These are phyloP conservation scores for Candida gorgasii DNA, from an alignment of 805 yeast genomes.

Conservation along the genomic window DNA sequence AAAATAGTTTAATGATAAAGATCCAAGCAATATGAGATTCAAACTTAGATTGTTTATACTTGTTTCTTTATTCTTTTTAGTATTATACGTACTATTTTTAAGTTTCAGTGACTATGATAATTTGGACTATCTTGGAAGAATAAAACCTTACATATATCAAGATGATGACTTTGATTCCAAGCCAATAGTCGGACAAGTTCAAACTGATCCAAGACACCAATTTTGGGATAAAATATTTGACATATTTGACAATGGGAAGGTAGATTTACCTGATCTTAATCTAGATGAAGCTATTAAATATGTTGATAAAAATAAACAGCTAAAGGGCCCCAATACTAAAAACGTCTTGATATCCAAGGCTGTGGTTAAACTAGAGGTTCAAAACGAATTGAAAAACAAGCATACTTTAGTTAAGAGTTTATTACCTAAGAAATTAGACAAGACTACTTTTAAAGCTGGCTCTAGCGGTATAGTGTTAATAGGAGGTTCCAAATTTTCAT, in stretches of 20 bases:
- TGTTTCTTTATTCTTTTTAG: not conserved
- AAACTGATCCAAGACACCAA: slow-evolving; percentile 19
- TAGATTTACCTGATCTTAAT: slow-evolving; percentile 17
- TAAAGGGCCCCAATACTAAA: slow-evolving; percentile 22
- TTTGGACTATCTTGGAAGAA: slow-evolving; percentile 8
- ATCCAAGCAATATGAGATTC: slow-evolving; percentile 9
- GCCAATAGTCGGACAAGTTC: slow-evolving; percentile 16
- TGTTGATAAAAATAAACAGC: slow-evolving; percentile 20
- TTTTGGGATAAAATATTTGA: slow-evolving; percentile 31
- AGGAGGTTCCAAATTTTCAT: slow-evolving; percentile 37
- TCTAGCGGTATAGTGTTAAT: slow-evolving; percentile 34
- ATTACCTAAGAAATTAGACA: slow-evolving; percentile 24
- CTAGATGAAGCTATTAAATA: slow-evolving; percentile 22
- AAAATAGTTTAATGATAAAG: not conserved
- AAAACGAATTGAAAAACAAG: slow-evolving; percentile 22
- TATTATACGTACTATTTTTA: slow-evolving; percentile 6
- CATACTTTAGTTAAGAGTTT: slow-evolving; percentile 22
- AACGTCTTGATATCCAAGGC: slow-evolving; percentile 28
- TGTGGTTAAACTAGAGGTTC: slow-evolving; percentile 21
- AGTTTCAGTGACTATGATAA: not conserved
- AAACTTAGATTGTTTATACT: slow-evolving; percentile 7
- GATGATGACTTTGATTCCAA: slow-evolving; percentile 9
- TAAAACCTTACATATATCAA: slow-evolving; percentile 8
- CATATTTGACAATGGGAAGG: slow-evolving; percentile 21
- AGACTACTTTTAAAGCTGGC: slow-evolving; percentile 21